Evolutionary conservation across 2,329 filamentous ascomycete genomes (phyloP).

Genomic region (Aaosphaeria pasadenensis): DNA sequence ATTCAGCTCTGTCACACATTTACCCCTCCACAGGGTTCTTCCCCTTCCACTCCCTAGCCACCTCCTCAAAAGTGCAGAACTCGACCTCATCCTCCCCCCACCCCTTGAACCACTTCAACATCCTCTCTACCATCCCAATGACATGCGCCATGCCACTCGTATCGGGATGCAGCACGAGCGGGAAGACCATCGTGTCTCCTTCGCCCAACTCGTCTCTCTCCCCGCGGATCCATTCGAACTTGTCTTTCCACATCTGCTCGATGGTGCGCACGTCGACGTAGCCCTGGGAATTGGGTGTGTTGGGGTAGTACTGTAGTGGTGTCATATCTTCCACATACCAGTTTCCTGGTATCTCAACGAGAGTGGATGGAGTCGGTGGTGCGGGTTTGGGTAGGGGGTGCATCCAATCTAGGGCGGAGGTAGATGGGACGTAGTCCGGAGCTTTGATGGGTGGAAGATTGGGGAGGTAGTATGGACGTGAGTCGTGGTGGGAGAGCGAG

Average conservation of each 20-base stretch:
- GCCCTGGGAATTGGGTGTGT: constrained; percentile 52
- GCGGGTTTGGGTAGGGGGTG: constrained; percentile 32
- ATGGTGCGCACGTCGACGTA: constrained; percentile 57
- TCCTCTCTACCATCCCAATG: constrained; percentile 55
- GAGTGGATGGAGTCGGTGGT: constrained; percentile 18
- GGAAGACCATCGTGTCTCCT: constrained; percentile 45
- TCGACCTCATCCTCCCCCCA: constrained; percentile 44
- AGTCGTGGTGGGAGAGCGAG: constrained; percentile 51
- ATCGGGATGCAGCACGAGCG: constrained; percentile 56
- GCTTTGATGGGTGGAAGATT: constrained; percentile 38
- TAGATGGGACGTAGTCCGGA: constrained; percentile 39
- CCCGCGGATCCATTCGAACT: constrained; percentile 53
- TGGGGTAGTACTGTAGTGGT: constrained; percentile 47
- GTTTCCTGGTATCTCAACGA: constrained; percentile 50
- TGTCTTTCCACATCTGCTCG: constrained; percentile 60
- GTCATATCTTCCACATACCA: constrained; percentile 55
- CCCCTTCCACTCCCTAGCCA: constrained; percentile 41
- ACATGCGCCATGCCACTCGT: constrained; percentile 61
- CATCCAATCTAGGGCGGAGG: constrained; percentile 46
- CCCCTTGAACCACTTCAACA: constrained; percentile 50
- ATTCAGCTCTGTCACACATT: no score
- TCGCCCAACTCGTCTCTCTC: constrained; percentile 37
- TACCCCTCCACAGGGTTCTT: constrained; percentile 8
- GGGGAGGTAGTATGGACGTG: constrained; percentile 49
- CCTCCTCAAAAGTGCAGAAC: constrained; percentile 44